phyloP scores from a whole-genome alignment of 106 monocot genomes.

The Triglochin maritima region DNA sequence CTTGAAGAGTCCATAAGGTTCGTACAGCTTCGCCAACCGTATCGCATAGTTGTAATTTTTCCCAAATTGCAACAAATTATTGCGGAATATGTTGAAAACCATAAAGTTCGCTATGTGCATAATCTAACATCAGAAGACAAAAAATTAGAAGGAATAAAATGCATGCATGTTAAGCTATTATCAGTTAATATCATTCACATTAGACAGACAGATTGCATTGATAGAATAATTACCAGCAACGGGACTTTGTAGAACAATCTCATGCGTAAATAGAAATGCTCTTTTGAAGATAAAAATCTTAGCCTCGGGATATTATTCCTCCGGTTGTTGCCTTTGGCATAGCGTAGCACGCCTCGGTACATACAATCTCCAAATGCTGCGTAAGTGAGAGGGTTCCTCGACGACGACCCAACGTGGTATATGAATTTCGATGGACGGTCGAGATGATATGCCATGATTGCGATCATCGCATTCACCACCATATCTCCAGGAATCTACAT shows the following conservation, averaged over 20 bases:
- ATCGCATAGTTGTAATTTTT: conserved; percentile 6
- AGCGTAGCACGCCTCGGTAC: conserved; percentile 4
- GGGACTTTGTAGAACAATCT: conserved; percentile 3
- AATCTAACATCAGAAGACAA: conserved; percentile 1
- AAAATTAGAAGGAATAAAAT: neutral
- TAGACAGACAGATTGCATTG: neutral
- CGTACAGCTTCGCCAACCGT: conserved; percentile 6
- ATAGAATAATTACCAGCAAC: neutral
- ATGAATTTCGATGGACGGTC: neutral
- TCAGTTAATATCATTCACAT: neutral
- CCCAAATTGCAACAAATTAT: neutral
- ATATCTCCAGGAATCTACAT: conserved; percentile 9
- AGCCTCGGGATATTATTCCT: conserved; percentile 9
- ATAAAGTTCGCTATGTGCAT: neutral
- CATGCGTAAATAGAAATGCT: conserved; percentile 1
- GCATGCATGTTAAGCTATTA: neutral
- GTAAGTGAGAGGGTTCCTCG: conserved; percentile 7
- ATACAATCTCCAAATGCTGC: conserved; percentile 6
- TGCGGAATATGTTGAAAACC: conserved; percentile 1
- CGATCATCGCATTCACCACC: conserved; percentile 12
- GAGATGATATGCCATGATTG: neutral
- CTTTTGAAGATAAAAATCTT: neutral
- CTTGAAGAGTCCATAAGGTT: conserved; percentile 6
- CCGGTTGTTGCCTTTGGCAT: conserved; percentile 6
- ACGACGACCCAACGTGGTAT: conserved; percentile 14